Conservation (phyloP, 257 asterid genomes). For the Primulina eburnea region DNA sequence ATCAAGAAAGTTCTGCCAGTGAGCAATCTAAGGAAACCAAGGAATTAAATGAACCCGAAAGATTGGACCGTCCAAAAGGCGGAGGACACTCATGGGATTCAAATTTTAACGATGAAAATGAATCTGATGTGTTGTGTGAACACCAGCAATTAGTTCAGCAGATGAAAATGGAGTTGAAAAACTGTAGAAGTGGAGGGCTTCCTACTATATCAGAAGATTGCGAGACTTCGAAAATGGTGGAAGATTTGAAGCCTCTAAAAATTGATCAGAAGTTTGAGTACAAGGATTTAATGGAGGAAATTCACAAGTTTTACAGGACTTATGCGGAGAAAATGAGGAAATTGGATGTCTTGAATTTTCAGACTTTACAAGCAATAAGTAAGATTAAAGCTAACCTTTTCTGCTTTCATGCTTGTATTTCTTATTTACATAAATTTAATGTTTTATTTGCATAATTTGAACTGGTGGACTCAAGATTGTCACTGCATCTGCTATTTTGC, state of each 20-base stretch:
- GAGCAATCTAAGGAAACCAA: slow-evolving; percentile 15
- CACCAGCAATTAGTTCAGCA: slow-evolving; percentile 72
- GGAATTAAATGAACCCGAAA: slow-evolving; percentile 13
- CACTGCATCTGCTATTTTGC: not conserved
- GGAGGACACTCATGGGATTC: slow-evolving; percentile 31
- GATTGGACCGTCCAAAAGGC: slow-evolving; percentile 17
- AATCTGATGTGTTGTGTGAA: slow-evolving; percentile 55
- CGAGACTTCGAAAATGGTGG: slow-evolving; percentile 54
- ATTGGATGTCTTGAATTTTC: slow-evolving; percentile 86
- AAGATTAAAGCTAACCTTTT: slow-evolving; percentile 31
- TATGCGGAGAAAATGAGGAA: slow-evolving; percentile 70
- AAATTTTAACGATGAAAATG: slow-evolving; percentile 48
- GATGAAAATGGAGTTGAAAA: slow-evolving; percentile 76
- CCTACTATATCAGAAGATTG: slow-evolving; percentile 87
- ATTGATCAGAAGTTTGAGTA: slow-evolving; percentile 60
- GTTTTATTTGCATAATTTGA: not conserved
- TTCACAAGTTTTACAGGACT: slow-evolving; percentile 70
- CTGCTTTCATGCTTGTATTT: not conserved
- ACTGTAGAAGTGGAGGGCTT: slow-evolving; percentile 53
- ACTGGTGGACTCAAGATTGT: not conserved
- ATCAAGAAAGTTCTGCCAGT: slow-evolving; percentile 12
- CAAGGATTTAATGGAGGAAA: slow-evolving; percentile 61
- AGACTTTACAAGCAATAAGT: slow-evolving; percentile 85
- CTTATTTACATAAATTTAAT: not conserved
- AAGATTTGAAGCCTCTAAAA: slow-evolving; percentile 62